phyloP scores from a whole-genome alignment of 192 early-diverging fungal genomes.

The Coemansia sp. region DNA sequence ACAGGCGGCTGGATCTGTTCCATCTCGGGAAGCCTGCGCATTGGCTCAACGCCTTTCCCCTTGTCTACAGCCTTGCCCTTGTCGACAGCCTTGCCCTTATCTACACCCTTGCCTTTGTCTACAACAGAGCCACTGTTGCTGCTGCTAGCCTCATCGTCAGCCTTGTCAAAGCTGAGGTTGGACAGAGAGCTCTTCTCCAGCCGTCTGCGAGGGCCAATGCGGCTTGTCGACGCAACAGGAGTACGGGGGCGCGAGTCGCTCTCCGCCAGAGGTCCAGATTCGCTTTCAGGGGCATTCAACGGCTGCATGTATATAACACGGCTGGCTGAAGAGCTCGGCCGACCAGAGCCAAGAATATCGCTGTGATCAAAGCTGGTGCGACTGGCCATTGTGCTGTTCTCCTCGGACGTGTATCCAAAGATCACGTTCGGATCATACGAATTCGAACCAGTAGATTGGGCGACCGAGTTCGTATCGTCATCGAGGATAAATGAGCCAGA shows the following conservation, averaged over 20 bases:
- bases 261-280: constrained; percentile 17
- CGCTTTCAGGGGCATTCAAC: constrained; percentile 23
- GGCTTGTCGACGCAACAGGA: constrained; percentile 11
- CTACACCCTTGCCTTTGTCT: background rate
- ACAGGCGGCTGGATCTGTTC: constrained; percentile 28
- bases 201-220: constrained; percentile 2
- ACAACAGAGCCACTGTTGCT: background rate
- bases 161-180: constrained; percentile 12
- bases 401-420: constrained; percentile 49
- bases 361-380: constrained; percentile 51
- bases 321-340: constrained; percentile 38
- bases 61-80: constrained; percentile 2
- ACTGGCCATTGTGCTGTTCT: constrained; percentile 53
- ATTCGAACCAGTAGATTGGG: constrained; percentile 35
- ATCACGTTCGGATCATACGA: constrained; percentile 45
- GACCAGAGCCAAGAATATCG: constrained; percentile 18
- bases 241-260: constrained; percentile 12
- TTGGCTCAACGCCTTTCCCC: constrained; percentile 23
- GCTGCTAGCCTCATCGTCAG: constrained; percentile 8
- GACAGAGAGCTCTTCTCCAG: constrained; percentile 16
- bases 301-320: constrained; percentile 43
- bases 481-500: constrained; percentile 8
- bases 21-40: constrained; percentile 28
- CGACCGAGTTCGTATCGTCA: constrained; percentile 23
- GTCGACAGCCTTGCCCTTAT: constrained; percentile 6